Conservation (phyloP, 306 rosid genomes). For the Neltuma alba region DNA sequence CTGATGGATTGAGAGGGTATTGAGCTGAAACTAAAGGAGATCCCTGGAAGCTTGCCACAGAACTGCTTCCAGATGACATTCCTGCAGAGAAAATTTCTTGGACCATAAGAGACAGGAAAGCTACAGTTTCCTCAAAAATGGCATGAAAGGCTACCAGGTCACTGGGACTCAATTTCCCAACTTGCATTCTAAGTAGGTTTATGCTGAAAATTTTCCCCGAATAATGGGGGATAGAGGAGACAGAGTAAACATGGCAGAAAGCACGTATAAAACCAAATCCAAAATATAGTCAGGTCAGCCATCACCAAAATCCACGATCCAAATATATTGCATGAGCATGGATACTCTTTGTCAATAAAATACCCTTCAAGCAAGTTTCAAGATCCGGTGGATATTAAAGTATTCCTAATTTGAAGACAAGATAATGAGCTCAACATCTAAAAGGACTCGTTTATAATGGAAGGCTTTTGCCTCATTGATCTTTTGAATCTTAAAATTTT, state of each 20-base stretch:
- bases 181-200: background rate
- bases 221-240: background rate
- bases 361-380: background rate
- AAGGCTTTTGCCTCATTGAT: background rate
- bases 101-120: slow-evolving; percentile 10
- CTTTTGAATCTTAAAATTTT: background rate
- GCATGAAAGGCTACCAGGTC: background rate
- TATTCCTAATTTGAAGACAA: background rate
- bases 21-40: slow-evolving; percentile 64
- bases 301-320: no score
- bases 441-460: slow-evolving; percentile 3
- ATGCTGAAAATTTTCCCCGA: background rate
- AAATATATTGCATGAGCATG: background rate
- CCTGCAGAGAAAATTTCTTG: slow-evolving; percentile 52
- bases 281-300: background rate
- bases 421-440: slow-evolving; percentile 19
- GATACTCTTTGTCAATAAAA: background rate
- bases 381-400: slow-evolving; percentile 9
- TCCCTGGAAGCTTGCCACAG: slow-evolving; percentile 54
- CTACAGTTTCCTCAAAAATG: background rate
- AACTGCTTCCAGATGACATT: slow-evolving; percentile 58
- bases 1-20: slow-evolving; percentile 55
- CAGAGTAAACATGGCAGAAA: background rate
- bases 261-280: background rate
- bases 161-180: background rate